Evolutionary conservation across 805 yeast genomes (phyloP).

Genomic region (Lipomyces mesembrius): DNA sequence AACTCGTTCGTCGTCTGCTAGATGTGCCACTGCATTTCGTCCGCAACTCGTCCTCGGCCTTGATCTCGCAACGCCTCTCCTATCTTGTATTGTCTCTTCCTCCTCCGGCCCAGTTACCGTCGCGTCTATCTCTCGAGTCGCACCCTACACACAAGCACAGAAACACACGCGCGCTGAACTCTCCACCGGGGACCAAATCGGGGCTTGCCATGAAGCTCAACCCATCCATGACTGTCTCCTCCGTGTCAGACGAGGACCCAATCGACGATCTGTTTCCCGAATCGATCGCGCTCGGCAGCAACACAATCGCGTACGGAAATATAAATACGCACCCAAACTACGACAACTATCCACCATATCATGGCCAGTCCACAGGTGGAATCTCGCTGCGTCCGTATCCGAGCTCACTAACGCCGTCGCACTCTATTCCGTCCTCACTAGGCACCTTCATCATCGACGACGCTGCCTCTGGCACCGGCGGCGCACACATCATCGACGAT

Average conservation of each 20-base stretch:
- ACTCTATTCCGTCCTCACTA: slow-evolving; percentile 28
- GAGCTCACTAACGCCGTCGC: slow-evolving; percentile 13
- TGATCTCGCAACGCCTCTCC: background rate
- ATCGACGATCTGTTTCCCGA: slow-evolving; percentile 34
- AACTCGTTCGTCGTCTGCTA: slow-evolving; percentile 19
- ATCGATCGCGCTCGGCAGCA: slow-evolving; percentile 15
- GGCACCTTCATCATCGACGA: slow-evolving; percentile 35
- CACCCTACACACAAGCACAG: too few relatives aligned
- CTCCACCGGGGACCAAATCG: background rate
- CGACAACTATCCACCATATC: background rate
- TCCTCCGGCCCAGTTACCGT: background rate
- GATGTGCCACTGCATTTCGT: background rate
- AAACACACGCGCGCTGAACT: too few relatives aligned
- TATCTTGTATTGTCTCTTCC: background rate
- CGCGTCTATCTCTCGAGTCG: background rate
- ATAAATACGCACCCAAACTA: background rate
- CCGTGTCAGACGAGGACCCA: slow-evolving; percentile 24
- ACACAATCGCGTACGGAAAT: slow-evolving; percentile 7
- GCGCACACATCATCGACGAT: slow-evolving; percentile 31
- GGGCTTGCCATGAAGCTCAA: slow-evolving; percentile 5
- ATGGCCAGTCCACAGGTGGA: background rate
- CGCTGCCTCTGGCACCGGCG: slow-evolving; percentile 30
- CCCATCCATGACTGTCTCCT: background rate
- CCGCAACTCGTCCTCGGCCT: background rate
- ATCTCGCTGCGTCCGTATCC: slow-evolving; percentile 10